A percentile compares a stretch with the other conserved stretches of the same genome.
phyloP scores from a whole-genome alignment of 805 yeast genomes.

The Vanderwaltozyma yarrowii region DNA sequence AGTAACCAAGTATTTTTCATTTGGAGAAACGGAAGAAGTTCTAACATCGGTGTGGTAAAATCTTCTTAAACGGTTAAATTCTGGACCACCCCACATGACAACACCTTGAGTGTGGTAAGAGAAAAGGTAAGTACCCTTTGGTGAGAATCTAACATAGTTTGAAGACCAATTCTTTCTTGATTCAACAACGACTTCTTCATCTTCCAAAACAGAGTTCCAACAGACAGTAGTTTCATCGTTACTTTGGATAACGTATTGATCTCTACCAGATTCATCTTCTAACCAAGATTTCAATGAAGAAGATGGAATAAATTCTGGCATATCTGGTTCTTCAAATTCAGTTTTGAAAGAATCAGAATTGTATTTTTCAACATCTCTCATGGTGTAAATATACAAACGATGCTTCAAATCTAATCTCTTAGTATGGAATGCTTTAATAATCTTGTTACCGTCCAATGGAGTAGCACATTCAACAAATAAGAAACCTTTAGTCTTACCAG shows the following conservation, averaged over 20 bases:
- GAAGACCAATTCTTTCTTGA: slow-evolving; percentile 82
- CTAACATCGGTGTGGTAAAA: slow-evolving; percentile 85
- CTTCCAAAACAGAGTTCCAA: slow-evolving; percentile 69
- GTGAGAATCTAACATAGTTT: slow-evolving; percentile 81
- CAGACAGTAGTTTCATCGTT: slow-evolving; percentile 73
- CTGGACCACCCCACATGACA: slow-evolving; percentile 90
- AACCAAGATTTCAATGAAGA: slow-evolving; percentile 88
- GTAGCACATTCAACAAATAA: slow-evolving; percentile 74
- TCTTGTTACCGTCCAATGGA: slow-evolving; percentile 58
- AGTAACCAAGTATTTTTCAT: slow-evolving; percentile 82
- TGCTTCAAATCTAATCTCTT: slow-evolving; percentile 92
- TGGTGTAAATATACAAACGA: slow-evolving; percentile 71
- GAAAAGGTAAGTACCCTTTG: slow-evolving; percentile 80
- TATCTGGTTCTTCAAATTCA: slow-evolving; percentile 58
- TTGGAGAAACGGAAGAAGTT: slow-evolving; percentile 84
- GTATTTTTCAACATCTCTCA: slow-evolving; percentile 73
- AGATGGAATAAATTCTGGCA: slow-evolving; percentile 63
- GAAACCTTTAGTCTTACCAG: slow-evolving; percentile 76
- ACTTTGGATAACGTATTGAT: slow-evolving; percentile 74
- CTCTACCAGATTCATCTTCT: slow-evolving; percentile 79
- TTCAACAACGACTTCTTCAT: slow-evolving; percentile 68
- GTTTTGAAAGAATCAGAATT: slow-evolving; percentile 54
- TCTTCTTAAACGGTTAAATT: slow-evolving; percentile 61
- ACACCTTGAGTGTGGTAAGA: slow-evolving; percentile 92
- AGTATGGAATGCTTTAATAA: slow-evolving; percentile 71